Base-by-base conservation (phyloP, 208 protist genomes). In the Crithidia thermophila region DNA sequence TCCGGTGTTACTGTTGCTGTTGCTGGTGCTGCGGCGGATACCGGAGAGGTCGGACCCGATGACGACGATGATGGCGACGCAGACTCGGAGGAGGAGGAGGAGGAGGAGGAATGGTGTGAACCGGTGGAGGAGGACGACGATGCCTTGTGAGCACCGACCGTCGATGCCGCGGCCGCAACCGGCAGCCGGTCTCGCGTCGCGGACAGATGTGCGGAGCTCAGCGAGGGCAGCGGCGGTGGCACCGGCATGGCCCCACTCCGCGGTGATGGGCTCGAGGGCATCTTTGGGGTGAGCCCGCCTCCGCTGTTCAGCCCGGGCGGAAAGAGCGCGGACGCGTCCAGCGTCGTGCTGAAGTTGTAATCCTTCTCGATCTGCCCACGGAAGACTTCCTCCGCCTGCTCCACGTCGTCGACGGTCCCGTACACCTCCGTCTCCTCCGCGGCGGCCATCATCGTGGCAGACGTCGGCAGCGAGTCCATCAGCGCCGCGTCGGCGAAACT, bases 341-440 rank as follows among this genome's bases (percentile, higher is more conserved):
- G 59, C 4, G 69, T 52, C 6, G 84, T 93, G 68, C 81, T 90
- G 70, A 90, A 89, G 68, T 57, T 74, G 78, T 94, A 94, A 63
- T 93, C 84, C 20, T 79, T 80, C 46, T 92, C 85, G 65, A 94
- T 94, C 52, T 94, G 89, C 21, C 57, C 70, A n/a, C 89, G 85
- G 59, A 84, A 94, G 28, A 87, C 79, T 21, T 72, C 68, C 65
- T 94, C 85, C 6, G 87, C 89, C 31, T 75, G 71, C 52, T 82
- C 77, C 9, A 94, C 67, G 3, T 88, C 79, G 51, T 80, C 65
- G n/a, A 66, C 46, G 16, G 71, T 81, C 45, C n/a, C 46, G 77
- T 93, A 93, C 45, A 79, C 67, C 27, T 84, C 83, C 8, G 79
- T 74, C 27, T 88, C 74, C 47, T 70, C 70, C 13, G 70, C 75